Percentiles rank a stretch among this genome's conserved stretches.
phyloP scores from a whole-genome alignment of 805 yeast species.

The Metschnikowia bowlesiae region DNA sequence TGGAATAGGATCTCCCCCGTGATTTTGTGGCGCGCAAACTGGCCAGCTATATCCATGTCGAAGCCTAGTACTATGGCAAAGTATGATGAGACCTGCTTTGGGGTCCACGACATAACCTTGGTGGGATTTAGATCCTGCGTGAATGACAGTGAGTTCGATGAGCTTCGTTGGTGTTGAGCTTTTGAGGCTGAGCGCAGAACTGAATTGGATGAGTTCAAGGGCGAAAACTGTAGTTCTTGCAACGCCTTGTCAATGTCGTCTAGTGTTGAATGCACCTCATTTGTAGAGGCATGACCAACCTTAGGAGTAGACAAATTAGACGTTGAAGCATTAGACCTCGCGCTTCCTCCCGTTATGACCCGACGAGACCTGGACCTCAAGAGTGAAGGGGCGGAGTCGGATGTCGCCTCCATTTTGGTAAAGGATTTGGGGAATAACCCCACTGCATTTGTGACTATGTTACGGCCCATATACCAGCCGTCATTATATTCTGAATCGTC shows the following conservation, averaged over 20 bases:
- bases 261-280: constrained; percentile 38
- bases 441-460: constrained; percentile 63
- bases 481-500: constrained; percentile 93
- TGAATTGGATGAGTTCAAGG: constrained; percentile 12
- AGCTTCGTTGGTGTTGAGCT: neutral
- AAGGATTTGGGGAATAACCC: constrained; percentile 91
- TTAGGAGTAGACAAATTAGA: constrained; percentile 4
- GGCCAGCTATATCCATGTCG: constrained; percentile 67
- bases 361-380: constrained; percentile 53
- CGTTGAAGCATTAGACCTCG: constrained; percentile 7
- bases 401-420: constrained; percentile 46
- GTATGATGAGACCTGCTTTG: constrained; percentile 78
- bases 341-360: constrained; percentile 20
- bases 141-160: constrained; percentile 12
- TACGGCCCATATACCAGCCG: constrained; percentile 95
- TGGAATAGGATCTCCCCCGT: constrained; percentile 83
- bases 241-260: constrained; percentile 68
- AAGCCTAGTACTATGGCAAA: constrained; percentile 67
- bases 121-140: constrained; percentile 39
- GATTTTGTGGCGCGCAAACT: constrained; percentile 83
- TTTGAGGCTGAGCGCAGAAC: neutral
- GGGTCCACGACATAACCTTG: constrained; percentile 66
- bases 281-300: constrained; percentile 5
- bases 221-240: constrained; percentile 47
- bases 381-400: constrained; percentile 21